Percentiles rank a stretch among this genome's conserved stretches.
phyloP scores from a whole-genome alignment of 345 rosid species.

The Mangifera indica region DNA sequence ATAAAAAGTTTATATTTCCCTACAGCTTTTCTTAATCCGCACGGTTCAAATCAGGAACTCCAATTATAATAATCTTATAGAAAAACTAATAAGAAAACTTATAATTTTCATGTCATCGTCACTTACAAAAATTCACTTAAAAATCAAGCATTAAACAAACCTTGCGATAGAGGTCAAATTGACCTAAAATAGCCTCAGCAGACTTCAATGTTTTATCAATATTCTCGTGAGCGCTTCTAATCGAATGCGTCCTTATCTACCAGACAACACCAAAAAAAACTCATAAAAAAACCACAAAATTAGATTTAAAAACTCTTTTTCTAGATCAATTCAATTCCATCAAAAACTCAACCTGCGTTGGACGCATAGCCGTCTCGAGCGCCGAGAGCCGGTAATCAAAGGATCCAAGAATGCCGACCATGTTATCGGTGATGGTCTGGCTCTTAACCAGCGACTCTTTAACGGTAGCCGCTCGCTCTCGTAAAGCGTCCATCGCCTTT shows the following conservation, averaged over 20 bases:
- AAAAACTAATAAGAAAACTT: no score
- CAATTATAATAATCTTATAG: no score
- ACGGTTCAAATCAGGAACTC: no score
- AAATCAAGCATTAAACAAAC: constrained; percentile 28
- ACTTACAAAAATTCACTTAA: not conserved
- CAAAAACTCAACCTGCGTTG: constrained; percentile 60
- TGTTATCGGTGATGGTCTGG: constrained; percentile 83
- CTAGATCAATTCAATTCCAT: not conserved
- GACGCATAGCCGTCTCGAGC: constrained; percentile 98
- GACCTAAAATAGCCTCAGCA: constrained; percentile 71
- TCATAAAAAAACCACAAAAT: not conserved
- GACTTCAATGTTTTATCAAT: constrained; percentile 78
- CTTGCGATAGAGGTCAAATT: constrained; percentile 80
- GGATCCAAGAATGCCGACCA: constrained; percentile 93
- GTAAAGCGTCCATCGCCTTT: constrained; percentile 61
- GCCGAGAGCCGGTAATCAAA: constrained; percentile 97
- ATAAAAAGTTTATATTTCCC: no score
- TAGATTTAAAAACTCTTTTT: not conserved
- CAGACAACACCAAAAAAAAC: not conserved
- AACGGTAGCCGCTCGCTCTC: constrained; percentile 54
- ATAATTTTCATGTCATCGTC: not conserved
- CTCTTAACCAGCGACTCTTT: constrained; percentile 76
- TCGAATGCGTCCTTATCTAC: constrained; percentile 89
- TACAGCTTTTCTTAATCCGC: no score
- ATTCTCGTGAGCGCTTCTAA: constrained; percentile 87